Base-by-base conservation (phyloP, 305 asterid species). In the Plantago lanceolata region DNA sequence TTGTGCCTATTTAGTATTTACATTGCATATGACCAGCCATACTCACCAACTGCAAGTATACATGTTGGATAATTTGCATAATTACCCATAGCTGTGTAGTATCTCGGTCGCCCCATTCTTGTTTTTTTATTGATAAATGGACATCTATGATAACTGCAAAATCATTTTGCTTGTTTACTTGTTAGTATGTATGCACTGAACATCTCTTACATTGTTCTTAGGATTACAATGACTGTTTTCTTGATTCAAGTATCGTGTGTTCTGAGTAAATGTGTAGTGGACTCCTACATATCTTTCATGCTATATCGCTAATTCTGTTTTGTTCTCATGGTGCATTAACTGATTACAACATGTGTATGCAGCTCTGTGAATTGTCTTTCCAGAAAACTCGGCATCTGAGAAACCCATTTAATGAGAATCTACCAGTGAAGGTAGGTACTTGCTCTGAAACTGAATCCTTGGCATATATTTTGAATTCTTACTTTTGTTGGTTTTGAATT, bases 341-440 rank as follows among this genome's bases (percentile, higher is more conserved):
- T 64, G 70, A 70, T 68, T n/a, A 57, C 55, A n/a, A 8, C 44
- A 49, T 48, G 47, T 73, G 47, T 71, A 29, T 79, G 87, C 97
- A 93, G 98, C 96, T 92, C 59, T 79, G 97, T 76, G 98, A 92
- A 87, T 70, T 92, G 81, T 87, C 97, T 71, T 92, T 92, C 79
- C 85, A 92, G 75, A 89, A 92, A 80, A 92, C 97, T 62, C 95
- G 89, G 29, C 84, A 80, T 55, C 73, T 83, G 73, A 78, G 95
- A 75, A 92, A 92, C 75, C 95, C 98, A 24, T 92, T 58, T 81
- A 92, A 92, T 71, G 98, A 92, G 75, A 87, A 89, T 78, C 76
- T 83, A 69, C 97, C 97, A 49, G 98, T 92, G 79, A 92, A 93
- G 96, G 98, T 88, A 84, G 62, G 26, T 65, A 52, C 74, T 43